Evolutionary conservation across 768 basidiomycete species (phyloP), one percentile per base, ranked within the genome.

Genomic region (Boletus pseudopeckii): DNA sequence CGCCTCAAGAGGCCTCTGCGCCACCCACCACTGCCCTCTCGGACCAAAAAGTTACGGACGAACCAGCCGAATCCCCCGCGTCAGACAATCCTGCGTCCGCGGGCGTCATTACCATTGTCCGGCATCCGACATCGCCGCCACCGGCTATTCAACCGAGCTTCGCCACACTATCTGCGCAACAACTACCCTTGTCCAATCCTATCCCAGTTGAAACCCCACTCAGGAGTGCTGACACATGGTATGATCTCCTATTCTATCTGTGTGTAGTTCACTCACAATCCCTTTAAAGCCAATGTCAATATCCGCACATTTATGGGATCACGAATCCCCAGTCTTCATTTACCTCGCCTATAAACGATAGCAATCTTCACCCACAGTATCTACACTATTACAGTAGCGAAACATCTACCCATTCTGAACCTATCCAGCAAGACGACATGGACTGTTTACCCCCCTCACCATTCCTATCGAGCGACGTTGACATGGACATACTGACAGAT

Each of bases 401-500:
- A 30, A 22, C 15, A 17, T 2, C 15, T 41, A 22, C 36, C 32
- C 24, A 33, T n/a, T 13, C 45, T n/a, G 43, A 37, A 26, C 26
- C 33, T 30, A 22, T 22, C 9, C 45, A 46, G 11, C 32, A 42
- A 14, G 58, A 58, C 37, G 52, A 50, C 26, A 60, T 60, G 58
- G 58, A 59, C 11, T 59, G 52, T 18, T 33, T 52, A 11, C 57
- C 57, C 13, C 20, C 43, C 22, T 59, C 48, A 6, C 50, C 59
- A 8, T 30, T 37, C 10, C 2, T 34, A 26, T 20, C 44, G 6
- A n/a, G 26, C 9, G 60, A 61, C 43, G 39, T 54, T 14, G 60
- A 62, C 20, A 62, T 62, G 49, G 45, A 54, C 14, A 34, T 37
- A 43, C 38, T 53, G 24, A 45, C 50, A 13, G 55, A 62, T n/a